Evolutionary conservation across 2,329 filamentous ascomycete species (phyloP), one percentile per base, ranked within the genome.

Genomic region (Microcyclospora tardicrescens): DNA sequence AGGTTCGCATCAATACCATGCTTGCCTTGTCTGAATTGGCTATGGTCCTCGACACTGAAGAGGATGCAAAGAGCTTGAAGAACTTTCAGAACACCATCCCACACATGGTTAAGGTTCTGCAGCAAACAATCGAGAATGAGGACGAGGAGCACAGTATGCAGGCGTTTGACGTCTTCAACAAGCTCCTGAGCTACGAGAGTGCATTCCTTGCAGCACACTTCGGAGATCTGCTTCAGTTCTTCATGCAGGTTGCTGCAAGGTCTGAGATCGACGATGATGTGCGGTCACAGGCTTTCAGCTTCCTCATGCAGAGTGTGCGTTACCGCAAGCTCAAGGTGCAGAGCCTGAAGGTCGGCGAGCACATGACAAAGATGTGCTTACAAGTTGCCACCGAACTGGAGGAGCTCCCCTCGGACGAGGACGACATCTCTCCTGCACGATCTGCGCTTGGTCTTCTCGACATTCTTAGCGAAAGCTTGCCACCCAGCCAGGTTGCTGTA

Each of bases 291-390:
- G 86, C 89, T 29, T 73, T 98, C 44, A 83, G 84, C 45, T 95
- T 95, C 75, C 73, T 98, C 43, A 87, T 93, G 67, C 86, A 95
- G 67, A 81, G 77, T 48, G 83, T 94, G 19, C 79, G 83, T 47
- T 95, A 89, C 68, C 79, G 89, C 57, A 93, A 91, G 62, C 80
- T 95, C 67, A 95, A 95, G 73, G 79, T 96, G 39, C 91, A 96
- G 67, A 83, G 75, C 44, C 79, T 95, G 64, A 81, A 79, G 60
- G 77, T 96, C 59, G 87, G 85, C 43, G 79, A 89, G 54, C 77
- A 85, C 59, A 73, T 98, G 49, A 95, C 89, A 51, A 71, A 81
- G 58, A 91, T 87, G 67, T 79, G 82, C 56, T 76, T 96, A 62
- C 75, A 89, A 56, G 89, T 96, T 51, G 78, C 89, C 44, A 85